These are phyloP conservation scores for Coprinellus micaceus DNA, from an alignment of 768 basidiomycete genomes.

Conservation along the genomic window DNA sequence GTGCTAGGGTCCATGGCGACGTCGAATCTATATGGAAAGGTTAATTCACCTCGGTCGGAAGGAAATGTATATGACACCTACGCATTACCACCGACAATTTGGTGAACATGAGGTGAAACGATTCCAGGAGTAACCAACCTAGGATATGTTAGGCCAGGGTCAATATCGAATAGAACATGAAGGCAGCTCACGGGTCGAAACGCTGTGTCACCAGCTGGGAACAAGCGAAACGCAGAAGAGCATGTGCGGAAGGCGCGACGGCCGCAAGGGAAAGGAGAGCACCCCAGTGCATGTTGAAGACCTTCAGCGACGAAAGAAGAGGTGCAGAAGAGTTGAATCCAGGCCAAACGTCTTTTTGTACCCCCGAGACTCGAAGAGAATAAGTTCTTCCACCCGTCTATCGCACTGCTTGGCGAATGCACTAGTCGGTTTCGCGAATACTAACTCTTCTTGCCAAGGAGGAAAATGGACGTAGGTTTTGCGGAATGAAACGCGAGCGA, in stretches of 20 bases:
- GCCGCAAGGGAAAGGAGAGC: slow-evolving; percentile 9
- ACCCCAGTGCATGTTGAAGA: slow-evolving; percentile 6
- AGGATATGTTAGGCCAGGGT: background rate
- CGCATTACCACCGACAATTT: slow-evolving; percentile 10
- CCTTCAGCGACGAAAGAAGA: background rate
- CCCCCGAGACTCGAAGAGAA: background rate
- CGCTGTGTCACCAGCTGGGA: slow-evolving; percentile 12
- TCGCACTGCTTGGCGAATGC: too few relatives aligned
- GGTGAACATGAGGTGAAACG: slow-evolving; percentile 10
- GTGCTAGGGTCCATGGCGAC: slow-evolving; percentile 3
- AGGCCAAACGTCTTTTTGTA: background rate
- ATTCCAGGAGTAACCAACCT: slow-evolving; percentile 9
- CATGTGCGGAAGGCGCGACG: slow-evolving; percentile 7
- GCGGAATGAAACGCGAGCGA: too few relatives aligned
- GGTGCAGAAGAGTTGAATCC: background rate
- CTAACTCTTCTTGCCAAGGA: too few relatives aligned
- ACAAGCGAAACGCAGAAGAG: slow-evolving; percentile 11
- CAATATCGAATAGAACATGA: background rate
- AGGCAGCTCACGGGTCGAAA: slow-evolving; percentile 5
- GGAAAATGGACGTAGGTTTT: too few relatives aligned
- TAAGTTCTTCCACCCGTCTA: too few relatives aligned
- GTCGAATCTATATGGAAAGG: too few relatives aligned
- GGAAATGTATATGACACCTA: too few relatives aligned
- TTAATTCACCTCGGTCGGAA: too few relatives aligned
- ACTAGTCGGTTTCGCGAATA: too few relatives aligned